phyloP scores from a whole-genome alignment of 768 basidiomycete species.

The Guyanaporus albipodus region DNA sequence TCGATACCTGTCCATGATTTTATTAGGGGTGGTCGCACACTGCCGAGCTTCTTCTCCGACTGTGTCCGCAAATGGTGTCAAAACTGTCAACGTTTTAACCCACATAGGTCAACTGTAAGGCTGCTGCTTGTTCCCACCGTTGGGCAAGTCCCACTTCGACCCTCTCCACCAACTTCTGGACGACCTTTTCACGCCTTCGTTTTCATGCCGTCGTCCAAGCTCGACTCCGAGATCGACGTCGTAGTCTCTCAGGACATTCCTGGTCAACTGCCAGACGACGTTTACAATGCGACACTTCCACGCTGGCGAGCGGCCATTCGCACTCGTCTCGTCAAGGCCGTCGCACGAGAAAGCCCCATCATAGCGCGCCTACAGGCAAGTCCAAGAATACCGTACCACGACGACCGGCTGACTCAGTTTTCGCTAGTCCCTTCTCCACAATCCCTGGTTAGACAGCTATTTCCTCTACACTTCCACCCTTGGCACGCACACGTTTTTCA shows the following conservation, averaged over 20 bases:
- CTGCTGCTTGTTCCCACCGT: too few relatives aligned
- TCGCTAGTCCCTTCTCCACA: slow-evolving; percentile 49
- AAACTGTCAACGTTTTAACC: too few relatives aligned
- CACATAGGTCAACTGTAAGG: too few relatives aligned
- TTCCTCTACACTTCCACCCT: slow-evolving; percentile 80
- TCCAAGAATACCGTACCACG: neutral
- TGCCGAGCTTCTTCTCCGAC: too few relatives aligned
- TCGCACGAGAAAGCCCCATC: slow-evolving; percentile 55
- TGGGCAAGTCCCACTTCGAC: too few relatives aligned
- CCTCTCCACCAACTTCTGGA: neutral
- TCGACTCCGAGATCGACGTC: neutral
- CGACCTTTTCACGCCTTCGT: neutral
- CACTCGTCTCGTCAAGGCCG: slow-evolving; percentile 44
- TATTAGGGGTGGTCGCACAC: too few relatives aligned
- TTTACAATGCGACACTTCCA: slow-evolving; percentile 61
- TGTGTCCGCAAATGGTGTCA: too few relatives aligned
- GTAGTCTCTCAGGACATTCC: slow-evolving; percentile 4
- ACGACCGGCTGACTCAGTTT: slow-evolving; percentile 8
- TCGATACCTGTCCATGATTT: too few relatives aligned
- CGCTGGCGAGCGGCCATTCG: slow-evolving; percentile 65
- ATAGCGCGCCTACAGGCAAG: slow-evolving; percentile 68
- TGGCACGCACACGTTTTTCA: slow-evolving; percentile 91
- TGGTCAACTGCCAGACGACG: slow-evolving; percentile 36
- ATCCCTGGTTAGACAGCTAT: slow-evolving; percentile 69
- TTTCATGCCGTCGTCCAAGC: slow-evolving; percentile 1